These are phyloP conservation scores for Ustilago loliicola DNA, from an alignment of 1,284 basidiomycete genomes.

Conservation along the genomic window DNA sequence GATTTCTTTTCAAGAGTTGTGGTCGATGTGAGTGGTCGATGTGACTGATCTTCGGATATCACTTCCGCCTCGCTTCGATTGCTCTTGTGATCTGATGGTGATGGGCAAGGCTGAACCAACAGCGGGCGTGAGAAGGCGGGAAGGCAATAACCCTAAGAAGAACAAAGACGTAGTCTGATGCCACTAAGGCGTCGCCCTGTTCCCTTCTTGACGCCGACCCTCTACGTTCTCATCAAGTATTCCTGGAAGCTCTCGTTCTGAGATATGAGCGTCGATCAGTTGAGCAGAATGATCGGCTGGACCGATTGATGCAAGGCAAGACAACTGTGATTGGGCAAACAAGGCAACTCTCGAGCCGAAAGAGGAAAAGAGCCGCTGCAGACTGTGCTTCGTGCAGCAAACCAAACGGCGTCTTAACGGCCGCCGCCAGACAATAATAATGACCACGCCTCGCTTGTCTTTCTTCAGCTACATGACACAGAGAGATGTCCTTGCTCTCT, in stretches of 20 bases:
- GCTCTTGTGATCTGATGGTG: neutral
- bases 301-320: neutral
- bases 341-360: neutral
- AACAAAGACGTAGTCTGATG: neutral
- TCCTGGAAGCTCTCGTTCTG: neutral
- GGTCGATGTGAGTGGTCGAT: neutral
- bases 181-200: neutral
- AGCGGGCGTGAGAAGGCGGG: neutral
- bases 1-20: slow-evolving; percentile 9
- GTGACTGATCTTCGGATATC: slow-evolving; percentile 3
- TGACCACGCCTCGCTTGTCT: neutral
- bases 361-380: neutral
- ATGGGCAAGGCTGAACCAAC: neutral
- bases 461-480: neutral
- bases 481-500: neutral
- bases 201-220: neutral
- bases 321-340: neutral
- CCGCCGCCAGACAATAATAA: neutral
- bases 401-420: slow-evolving; percentile 1
- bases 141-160: neutral
- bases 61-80: neutral
- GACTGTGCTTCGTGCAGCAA: neutral
- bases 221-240: neutral
- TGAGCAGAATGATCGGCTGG: neutral
- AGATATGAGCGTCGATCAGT: neutral